phyloP scores from a whole-genome alignment of 1,284 basidiomycete genomes.

The Gastroboletus turbinatus region DNA sequence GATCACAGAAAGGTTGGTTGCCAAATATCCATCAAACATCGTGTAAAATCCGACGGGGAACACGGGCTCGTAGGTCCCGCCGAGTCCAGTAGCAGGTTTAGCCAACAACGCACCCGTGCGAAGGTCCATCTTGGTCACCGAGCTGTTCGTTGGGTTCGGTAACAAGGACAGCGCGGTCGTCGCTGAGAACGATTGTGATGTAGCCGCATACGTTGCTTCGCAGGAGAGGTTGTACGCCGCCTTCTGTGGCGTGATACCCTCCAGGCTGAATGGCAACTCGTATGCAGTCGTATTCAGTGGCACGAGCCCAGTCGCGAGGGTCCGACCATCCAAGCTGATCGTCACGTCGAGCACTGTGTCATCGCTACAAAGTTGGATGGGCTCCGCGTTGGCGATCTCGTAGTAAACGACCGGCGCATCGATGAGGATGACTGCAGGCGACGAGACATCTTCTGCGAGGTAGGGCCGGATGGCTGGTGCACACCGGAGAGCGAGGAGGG shows the following conservation, averaged over 20 bases:
- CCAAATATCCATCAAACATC: conserved; percentile 53
- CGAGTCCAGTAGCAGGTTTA: conserved; percentile 47
- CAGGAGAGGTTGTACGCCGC: conserved; percentile 28
- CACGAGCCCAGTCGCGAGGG: conserved; percentile 20
- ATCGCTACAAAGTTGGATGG: conserved; percentile 17
- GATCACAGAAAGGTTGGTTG: conserved; percentile 53
- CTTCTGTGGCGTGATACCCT: conserved; percentile 26
- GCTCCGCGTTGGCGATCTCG: conserved; percentile 25
- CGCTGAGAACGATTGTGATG: conserved; percentile 47
- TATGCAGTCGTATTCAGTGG: conserved; percentile 31
- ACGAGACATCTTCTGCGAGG: conserved; percentile 29
- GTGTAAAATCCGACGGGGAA: conserved; percentile 79
- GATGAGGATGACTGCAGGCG: conserved; percentile 25
- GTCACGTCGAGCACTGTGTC: conserved; percentile 23
- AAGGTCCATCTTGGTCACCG: conserved; percentile 70
- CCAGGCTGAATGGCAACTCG: conserved; percentile 27
- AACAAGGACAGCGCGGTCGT: conserved; percentile 54
- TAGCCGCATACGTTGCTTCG: conserved; percentile 19
- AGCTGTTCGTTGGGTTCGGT: conserved; percentile 50
- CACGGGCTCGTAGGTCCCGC: conserved; percentile 55
- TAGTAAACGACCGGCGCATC: conserved; percentile 29
- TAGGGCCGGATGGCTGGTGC: conserved; percentile 34
- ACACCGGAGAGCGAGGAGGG: conserved; percentile 34
- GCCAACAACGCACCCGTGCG: conserved; percentile 67
- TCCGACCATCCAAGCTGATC: conserved; percentile 27